These are phyloP conservation scores for Nemania diffusa DNA, from an alignment of 2,329 filamentous ascomycete genomes.

Conservation along the genomic window DNA sequence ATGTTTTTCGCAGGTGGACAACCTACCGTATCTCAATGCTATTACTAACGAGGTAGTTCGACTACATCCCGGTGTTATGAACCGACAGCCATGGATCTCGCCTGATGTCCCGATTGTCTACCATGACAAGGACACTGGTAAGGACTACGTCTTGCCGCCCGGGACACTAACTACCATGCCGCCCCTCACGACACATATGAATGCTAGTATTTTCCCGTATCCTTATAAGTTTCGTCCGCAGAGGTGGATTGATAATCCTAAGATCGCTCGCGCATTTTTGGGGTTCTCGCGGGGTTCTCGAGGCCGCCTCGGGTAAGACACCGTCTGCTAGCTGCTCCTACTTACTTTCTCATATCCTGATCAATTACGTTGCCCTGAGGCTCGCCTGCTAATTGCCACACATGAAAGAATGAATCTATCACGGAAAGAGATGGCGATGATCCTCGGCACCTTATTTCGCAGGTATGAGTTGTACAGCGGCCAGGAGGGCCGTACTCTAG, in stretches of 20 bases:
- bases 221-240: slow-evolving; percentile 38
- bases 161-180: slow-evolving; percentile 32
- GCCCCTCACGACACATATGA: slow-evolving; percentile 32
- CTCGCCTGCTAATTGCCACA: not conserved
- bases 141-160: slow-evolving; percentile 31
- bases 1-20: slow-evolving; percentile 40
- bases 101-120: slow-evolving; percentile 46
- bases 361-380: not conserved
- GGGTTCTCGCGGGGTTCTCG: slow-evolving; percentile 38
- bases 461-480: slow-evolving; percentile 41
- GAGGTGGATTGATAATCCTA: slow-evolving; percentile 44
- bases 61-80: slow-evolving; percentile 52
- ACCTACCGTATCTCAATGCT: slow-evolving; percentile 49
- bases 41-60: slow-evolving; percentile 51
- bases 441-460: slow-evolving; percentile 36
- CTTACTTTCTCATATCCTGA: not conserved
- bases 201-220: slow-evolving; percentile 37
- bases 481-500: slow-evolving; percentile 32
- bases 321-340: no score
- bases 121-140: slow-evolving; percentile 25
- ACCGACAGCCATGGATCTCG: slow-evolving; percentile 46
- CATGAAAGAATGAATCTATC: slow-evolving; percentile 37
- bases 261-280: slow-evolving; percentile 18
- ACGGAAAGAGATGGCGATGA: slow-evolving; percentile 37
- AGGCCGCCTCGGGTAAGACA: slow-evolving; percentile 41